Percentiles rank a stretch among this genome's conserved stretches.
Evolutionary conservation across 208 protist genomes (phyloP).

Genomic region (Acanthamoeba polyphaga): DNA sequence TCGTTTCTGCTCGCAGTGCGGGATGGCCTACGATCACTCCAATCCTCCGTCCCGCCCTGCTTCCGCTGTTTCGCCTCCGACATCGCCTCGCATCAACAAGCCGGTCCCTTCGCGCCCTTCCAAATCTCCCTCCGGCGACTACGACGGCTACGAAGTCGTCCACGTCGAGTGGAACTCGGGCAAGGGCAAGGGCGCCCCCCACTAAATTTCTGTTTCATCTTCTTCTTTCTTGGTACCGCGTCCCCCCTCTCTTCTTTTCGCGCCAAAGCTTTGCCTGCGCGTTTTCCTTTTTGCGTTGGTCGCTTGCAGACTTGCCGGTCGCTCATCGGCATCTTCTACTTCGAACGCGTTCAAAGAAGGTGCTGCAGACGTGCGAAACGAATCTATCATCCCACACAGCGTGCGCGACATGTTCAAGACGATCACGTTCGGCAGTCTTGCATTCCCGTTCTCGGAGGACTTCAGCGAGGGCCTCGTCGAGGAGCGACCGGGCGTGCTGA

Average conservation of each 20-base stretch:
- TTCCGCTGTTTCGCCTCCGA: not conserved
- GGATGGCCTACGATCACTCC: not conserved
- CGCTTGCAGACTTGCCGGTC: not conserved
- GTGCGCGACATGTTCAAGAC: not conserved
- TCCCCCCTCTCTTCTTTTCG: too few relatives aligned
- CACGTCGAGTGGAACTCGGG: not conserved
- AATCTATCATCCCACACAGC: too few relatives aligned
- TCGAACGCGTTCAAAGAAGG: not conserved
- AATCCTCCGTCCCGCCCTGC: not conserved
- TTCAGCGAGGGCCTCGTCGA: not conserved
- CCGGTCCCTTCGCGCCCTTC: not conserved
- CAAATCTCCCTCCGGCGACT: not conserved
- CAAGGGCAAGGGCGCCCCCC: too few relatives aligned
- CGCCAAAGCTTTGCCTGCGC: too few relatives aligned
- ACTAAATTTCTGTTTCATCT: not conserved
- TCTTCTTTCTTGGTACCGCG: not conserved
- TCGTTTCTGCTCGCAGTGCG: not conserved
- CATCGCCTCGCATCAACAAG: not conserved
- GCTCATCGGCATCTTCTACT: too few relatives aligned
- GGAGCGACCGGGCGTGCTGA: not conserved
- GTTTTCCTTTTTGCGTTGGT: not conserved
- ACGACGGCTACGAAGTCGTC: slow-evolving; percentile 21
- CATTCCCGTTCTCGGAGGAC: slow-evolving; percentile 54
- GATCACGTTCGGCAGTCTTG: slow-evolving; percentile 40
- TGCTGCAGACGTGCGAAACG: too few relatives aligned